Percentiles rank a stretch among this genome's conserved stretches.
Conservation (phyloP, 495 filamentous ascomycete species). For the Annulohypoxylon maeteangense region DNA sequence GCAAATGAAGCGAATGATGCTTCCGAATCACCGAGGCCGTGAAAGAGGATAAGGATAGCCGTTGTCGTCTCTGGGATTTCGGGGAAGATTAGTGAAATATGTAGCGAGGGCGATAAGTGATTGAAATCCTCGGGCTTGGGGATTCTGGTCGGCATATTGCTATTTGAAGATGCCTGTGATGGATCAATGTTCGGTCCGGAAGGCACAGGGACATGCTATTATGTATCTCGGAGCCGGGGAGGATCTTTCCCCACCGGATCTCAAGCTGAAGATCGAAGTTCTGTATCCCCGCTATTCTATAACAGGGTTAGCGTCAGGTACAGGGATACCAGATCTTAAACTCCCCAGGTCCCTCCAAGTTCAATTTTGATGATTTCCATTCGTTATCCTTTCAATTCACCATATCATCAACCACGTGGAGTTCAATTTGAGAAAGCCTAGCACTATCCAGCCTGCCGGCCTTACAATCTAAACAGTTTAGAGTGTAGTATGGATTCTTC, state of each 20-base stretch:
- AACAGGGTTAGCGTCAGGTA: slow-evolving; percentile 2
- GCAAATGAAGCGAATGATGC: slow-evolving; percentile 76
- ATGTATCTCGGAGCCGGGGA: background rate
- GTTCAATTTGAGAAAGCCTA: background rate
- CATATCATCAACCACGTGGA: background rate
- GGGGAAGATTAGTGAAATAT: slow-evolving; percentile 50
- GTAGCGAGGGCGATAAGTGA: slow-evolving; percentile 44
- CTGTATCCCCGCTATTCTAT: background rate
- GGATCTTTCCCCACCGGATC: background rate
- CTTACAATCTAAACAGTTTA: background rate
- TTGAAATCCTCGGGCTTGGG: slow-evolving; percentile 53
- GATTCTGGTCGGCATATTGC: slow-evolving; percentile 50
- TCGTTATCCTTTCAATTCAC: background rate
- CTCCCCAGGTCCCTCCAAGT: background rate
- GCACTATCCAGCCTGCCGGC: background rate
- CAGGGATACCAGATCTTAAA: background rate
- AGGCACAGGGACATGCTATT: background rate
- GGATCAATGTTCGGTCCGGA: background rate
- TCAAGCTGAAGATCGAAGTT: background rate
- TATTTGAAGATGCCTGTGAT: background rate
- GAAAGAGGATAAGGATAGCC: slow-evolving; percentile 86
- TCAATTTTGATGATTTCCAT: background rate
- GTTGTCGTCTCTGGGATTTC: slow-evolving; percentile 61
- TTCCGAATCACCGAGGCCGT: slow-evolving; percentile 87
- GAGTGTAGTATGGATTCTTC: background rate